These are phyloP conservation scores for Hygrophila difformis DNA, from an alignment of 257 asterid species.

Conservation along the genomic window DNA sequence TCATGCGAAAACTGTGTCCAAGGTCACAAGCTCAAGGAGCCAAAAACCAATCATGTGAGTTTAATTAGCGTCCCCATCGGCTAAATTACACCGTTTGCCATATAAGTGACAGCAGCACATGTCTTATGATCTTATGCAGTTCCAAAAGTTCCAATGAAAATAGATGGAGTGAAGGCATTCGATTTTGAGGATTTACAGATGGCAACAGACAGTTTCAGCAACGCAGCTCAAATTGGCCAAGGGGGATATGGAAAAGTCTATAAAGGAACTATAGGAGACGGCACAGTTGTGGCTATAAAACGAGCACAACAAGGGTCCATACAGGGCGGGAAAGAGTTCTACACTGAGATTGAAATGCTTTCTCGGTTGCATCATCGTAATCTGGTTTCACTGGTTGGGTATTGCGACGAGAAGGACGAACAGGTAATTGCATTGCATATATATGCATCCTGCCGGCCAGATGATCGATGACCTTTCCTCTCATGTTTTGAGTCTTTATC, in stretches of 20 bases:
- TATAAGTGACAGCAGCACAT: no score
- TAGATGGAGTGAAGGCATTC: slow-evolving; percentile 51
- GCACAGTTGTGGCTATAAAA: slow-evolving; percentile 43
- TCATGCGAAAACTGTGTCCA: slow-evolving; percentile 15
- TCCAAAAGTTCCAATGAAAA: slow-evolving; percentile 29
- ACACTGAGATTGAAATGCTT: slow-evolving; percentile 54
- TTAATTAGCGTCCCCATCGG: no score
- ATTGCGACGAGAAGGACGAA: slow-evolving; percentile 70
- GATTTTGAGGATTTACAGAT: slow-evolving; percentile 31
- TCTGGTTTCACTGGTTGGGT: slow-evolving; percentile 54
- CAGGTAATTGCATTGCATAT: no score
- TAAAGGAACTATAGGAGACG: slow-evolving; percentile 34
- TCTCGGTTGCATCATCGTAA: slow-evolving; percentile 59
- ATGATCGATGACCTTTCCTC: no score
- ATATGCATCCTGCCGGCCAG: no score
- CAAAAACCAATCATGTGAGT: slow-evolving; percentile 27
- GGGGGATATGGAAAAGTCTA: slow-evolving; percentile 67
- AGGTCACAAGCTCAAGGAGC: slow-evolving; percentile 11
- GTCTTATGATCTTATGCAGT: slow-evolving; percentile 16
- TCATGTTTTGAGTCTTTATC: no score
- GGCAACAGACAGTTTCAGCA: slow-evolving; percentile 31
- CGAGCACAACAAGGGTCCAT: slow-evolving; percentile 48
- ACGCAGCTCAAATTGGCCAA: slow-evolving; percentile 39
- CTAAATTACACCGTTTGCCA: no score
- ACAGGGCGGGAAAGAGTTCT: slow-evolving; percentile 56